Evolutionary conservation across 441 rosid species (phyloP), one percentile per base, ranked within the genome.

Genomic region (Jatropha podagrica): DNA sequence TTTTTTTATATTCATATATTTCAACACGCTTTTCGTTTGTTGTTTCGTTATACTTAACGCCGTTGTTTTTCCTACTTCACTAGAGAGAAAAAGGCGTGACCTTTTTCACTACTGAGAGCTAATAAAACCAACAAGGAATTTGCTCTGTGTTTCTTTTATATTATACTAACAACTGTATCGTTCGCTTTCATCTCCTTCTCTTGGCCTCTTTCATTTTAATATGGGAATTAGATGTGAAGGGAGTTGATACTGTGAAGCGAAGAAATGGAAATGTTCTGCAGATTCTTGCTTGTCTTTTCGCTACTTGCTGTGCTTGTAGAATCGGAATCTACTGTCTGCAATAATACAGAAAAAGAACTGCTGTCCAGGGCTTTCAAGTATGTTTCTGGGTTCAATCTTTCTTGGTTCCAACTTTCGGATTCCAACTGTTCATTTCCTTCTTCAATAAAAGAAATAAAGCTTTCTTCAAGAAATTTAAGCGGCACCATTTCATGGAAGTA

Each of bases 401-500:
- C 92, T 15, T 87, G 86, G 91, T 78, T 89, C 80, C 65, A 73
- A 0, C 62, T 0, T 14, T 2, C 62, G 17, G 55, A 68, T 52
- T 23, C 63, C 7, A 83, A 86, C 87, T 85, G 92, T 81, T 88
- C 92, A 23, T 23, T 23, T 23, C 23, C 23, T 23, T 23, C 23
- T 56, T 75, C 78, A 6, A 46, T 88, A 51, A 68, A 60, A 72
- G 77, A 79, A 55, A 68, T 90, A 13, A 80, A 69, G 13, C 79
- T 94, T 26, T 77, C 93, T 38, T 91, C 97, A 9, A 85, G 81
- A 78, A 88, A 87, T 74, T 74, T 94, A 32, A 86, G 81, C 75
- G 97, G 98, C 44, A 84, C 61, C 52, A 59, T 94, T 59, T 88
- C 92, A 26, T 94, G 97, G 97, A 81, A 61, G 13, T 82, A 79